Evolutionary conservation across 768 basidiomycete species (phyloP).

Genomic region (Xerocomellus dryophilus): DNA sequence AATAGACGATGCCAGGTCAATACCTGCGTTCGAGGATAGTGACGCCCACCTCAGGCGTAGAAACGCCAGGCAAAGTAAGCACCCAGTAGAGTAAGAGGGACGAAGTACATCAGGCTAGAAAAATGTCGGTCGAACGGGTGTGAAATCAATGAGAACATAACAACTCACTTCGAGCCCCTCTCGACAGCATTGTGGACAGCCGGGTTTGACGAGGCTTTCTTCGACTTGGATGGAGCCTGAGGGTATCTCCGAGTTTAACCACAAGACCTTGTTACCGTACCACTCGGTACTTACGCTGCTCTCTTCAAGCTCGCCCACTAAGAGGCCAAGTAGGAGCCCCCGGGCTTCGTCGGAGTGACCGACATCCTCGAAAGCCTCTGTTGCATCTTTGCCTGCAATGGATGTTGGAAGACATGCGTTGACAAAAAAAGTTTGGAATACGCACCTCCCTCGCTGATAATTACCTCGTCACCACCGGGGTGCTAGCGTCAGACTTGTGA

Average conservation of each 20-base stretch:
- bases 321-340: constrained; percentile 71
- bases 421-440: constrained; percentile 25
- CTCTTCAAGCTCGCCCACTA: constrained; percentile 80
- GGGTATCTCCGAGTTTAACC: constrained; percentile 1
- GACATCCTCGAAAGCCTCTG: constrained; percentile 98
- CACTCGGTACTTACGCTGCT: constrained; percentile 46
- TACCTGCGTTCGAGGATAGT: not conserved
- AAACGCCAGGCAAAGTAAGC: constrained; percentile 88
- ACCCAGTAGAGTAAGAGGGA: constrained; percentile 74
- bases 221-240: constrained; percentile 53
- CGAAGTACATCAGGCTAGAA: constrained; percentile 73
- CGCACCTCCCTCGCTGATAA: constrained; percentile 87
- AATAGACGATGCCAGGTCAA: not conserved
- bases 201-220: constrained; percentile 44
- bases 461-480: constrained; percentile 97
- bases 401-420: not conserved
- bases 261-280: not conserved
- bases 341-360: constrained; percentile 99
- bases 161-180: constrained; percentile 63
- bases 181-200: constrained; percentile 48
- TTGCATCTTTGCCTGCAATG: constrained; percentile 81
- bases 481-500: constrained; percentile 50
- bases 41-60: constrained; percentile 40
- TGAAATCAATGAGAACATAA: not conserved
- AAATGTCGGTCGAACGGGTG: constrained; percentile 4